These are phyloP conservation scores for Dothidotthia symphoricarpi DNA, from an alignment of 2,329 filamentous ascomycete genomes.

Conservation along the genomic window DNA sequence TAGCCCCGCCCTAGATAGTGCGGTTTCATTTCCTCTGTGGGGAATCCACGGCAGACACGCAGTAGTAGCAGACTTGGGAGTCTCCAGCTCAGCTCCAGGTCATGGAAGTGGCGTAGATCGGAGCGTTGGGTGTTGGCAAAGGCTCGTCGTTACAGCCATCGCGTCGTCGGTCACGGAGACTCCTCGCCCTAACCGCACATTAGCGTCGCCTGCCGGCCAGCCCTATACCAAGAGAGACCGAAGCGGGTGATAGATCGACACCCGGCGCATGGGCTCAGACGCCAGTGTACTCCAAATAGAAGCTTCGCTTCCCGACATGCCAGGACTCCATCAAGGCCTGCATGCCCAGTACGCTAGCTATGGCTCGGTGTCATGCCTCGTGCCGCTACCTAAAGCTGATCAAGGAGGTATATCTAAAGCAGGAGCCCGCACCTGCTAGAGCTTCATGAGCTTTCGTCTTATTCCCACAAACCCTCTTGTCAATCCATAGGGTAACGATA, in stretches of 20 bases:
- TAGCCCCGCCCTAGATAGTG: constrained; percentile 7
- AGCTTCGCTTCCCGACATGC: constrained; percentile 8
- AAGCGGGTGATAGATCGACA: constrained; percentile 19
- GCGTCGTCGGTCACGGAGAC: not conserved
- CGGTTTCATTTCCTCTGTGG: not conserved
- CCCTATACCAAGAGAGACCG: constrained; percentile 7
- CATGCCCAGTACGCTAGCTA: constrained; percentile 28
- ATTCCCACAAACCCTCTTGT: constrained; percentile 14
- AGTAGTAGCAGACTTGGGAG: too few relatives aligned
- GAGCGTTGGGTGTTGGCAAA: too few relatives aligned
- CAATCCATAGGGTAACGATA: constrained; percentile 17
- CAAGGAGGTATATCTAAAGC: constrained; percentile 25
- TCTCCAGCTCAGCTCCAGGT: too few relatives aligned
- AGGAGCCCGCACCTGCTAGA: constrained; percentile 5
- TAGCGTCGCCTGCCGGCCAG: constrained; percentile 5
- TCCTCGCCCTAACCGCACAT: constrained; percentile 13
- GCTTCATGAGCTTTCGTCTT: constrained; percentile 25
- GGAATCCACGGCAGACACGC: too few relatives aligned
- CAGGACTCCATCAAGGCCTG: constrained; percentile 20
- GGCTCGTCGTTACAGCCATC: too few relatives aligned
- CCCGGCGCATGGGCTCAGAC: constrained; percentile 9
- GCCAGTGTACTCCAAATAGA: constrained; percentile 20
- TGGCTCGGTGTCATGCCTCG: constrained; percentile 22
- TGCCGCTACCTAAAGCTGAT: constrained; percentile 12
- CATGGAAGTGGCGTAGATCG: too few relatives aligned